Conservation (phyloP, 257 asterid species). For the Eustoma russellianum region DNA sequence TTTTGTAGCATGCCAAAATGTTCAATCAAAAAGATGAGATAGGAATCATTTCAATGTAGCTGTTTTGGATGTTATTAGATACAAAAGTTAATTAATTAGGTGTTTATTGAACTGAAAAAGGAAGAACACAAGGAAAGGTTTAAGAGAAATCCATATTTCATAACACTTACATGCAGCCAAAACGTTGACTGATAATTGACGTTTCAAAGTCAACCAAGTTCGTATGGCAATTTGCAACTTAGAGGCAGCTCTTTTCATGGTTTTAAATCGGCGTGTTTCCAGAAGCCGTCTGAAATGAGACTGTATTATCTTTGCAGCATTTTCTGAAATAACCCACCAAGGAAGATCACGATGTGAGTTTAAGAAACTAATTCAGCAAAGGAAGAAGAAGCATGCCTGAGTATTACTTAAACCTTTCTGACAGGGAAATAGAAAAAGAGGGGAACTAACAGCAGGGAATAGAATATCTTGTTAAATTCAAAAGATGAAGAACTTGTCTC, state of each 20-base stretch:
- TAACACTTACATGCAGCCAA: slow-evolving; percentile 23
- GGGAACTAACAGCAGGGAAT: too few species aligned
- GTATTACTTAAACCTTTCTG: too few species aligned
- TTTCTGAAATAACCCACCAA: slow-evolving; percentile 39
- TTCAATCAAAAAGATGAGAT: slow-evolving; percentile 32
- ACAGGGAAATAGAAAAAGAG: too few species aligned
- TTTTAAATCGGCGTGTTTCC: slow-evolving; percentile 38
- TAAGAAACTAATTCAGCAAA: too few species aligned
- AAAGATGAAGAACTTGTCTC: too few species aligned
- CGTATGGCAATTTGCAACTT: slow-evolving; percentile 50
- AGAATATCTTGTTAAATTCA: too few species aligned
- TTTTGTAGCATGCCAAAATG: slow-evolving; percentile 44
- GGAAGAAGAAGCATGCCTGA: background rate
- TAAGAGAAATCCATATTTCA: slow-evolving; percentile 22
- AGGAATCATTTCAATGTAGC: slow-evolving; percentile 31
- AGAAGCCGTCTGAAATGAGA: slow-evolving; percentile 50
- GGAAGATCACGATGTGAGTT: slow-evolving; percentile 5
- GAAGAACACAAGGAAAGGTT: background rate
- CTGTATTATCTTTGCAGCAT: slow-evolving; percentile 85
- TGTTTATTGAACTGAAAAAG: slow-evolving; percentile 9
- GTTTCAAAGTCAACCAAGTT: slow-evolving; percentile 57
- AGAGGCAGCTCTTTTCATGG: slow-evolving; percentile 39
- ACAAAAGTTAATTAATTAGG: slow-evolving; percentile 22
- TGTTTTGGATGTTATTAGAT: slow-evolving; percentile 23
- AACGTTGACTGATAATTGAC: slow-evolving; percentile 18